phyloP scores from a whole-genome alignment of 768 basidiomycete species.

The Hericium coralloides region DNA sequence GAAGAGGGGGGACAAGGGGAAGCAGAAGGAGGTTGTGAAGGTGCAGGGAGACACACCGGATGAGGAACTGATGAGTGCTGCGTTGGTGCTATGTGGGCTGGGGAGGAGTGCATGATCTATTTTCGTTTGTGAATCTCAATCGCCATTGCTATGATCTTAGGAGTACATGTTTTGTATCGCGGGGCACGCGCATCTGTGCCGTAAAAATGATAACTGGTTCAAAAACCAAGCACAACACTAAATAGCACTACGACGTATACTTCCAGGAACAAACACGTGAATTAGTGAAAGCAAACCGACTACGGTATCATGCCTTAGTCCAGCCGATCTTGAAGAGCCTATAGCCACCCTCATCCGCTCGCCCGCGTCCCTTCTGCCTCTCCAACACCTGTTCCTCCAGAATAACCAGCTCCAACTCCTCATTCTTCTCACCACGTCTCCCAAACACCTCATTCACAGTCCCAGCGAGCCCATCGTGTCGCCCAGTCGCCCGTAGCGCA shows the following conservation, averaged over 20 bases:
- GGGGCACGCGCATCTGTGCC: neutral
- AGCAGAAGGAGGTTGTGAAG: neutral
- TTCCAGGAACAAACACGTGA: too few species aligned
- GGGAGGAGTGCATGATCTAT: constrained; percentile 19
- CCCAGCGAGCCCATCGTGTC: constrained; percentile 47
- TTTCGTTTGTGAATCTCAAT: neutral
- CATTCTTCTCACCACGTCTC: constrained; percentile 2
- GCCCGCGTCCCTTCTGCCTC: constrained; percentile 46
- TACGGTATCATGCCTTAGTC: constrained; percentile 20
- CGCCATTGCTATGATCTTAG: neutral
- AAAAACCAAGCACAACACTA: neutral
- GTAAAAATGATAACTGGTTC: neutral
- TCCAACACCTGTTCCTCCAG: constrained; percentile 38
- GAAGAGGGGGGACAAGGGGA: neutral
- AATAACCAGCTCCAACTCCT: constrained; percentile 32
- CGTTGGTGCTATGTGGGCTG: constrained; percentile 55
- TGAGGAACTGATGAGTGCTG: constrained; percentile 64
- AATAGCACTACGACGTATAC: too few species aligned
- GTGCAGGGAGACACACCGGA: constrained; percentile 21
- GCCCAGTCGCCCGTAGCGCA: constrained; percentile 53
- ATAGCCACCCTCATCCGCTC: constrained; percentile 66
- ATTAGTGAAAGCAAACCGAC: too few species aligned
- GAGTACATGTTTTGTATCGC: neutral
- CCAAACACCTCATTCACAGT: constrained; percentile 53
- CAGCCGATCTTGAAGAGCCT: constrained; percentile 67